Evolutionary conservation across 257 asterid genomes (phyloP).

Genomic region (Lithospermum erythrorhizon): DNA sequence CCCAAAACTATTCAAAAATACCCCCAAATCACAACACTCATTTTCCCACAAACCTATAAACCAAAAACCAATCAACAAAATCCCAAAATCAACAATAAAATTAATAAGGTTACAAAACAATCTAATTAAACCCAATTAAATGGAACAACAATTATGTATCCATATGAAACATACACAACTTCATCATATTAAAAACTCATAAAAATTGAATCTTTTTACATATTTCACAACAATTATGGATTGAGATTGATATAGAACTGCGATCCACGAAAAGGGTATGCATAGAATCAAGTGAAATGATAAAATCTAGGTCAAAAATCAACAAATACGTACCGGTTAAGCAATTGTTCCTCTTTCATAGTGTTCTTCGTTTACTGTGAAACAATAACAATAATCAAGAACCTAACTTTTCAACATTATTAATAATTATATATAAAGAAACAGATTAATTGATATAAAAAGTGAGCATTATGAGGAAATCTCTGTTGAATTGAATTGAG

Average conservation of each 20-base stretch:
- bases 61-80: background rate
- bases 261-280: conserved; percentile 19
- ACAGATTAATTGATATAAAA: conserved; percentile 7
- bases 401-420: conserved; percentile 19
- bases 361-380: conserved; percentile 29
- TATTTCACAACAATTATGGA: background rate
- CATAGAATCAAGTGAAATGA: conserved; percentile 12
- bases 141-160: background rate
- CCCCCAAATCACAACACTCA: conserved; percentile 15
- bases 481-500: conserved; percentile 13
- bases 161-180: conserved; percentile 31
- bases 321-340: conserved; percentile 31
- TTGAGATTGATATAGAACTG: conserved; percentile 1
- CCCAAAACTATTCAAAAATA: conserved; percentile 12
- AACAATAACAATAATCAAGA: conserved; percentile 19
- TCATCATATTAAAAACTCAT: conserved; percentile 35
- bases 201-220: conserved; percentile 5
- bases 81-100: background rate
- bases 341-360: conserved; percentile 11
- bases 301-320: conserved; percentile 1
- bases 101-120: background rate
- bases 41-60: conserved; percentile 13
- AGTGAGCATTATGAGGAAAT: conserved; percentile 9
- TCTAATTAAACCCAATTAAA: background rate
- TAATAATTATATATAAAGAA: conserved; percentile 5